Base-by-base conservation (phyloP, 2,329 filamentous ascomycete species). In the Emericellopsis atlantica region DNA sequence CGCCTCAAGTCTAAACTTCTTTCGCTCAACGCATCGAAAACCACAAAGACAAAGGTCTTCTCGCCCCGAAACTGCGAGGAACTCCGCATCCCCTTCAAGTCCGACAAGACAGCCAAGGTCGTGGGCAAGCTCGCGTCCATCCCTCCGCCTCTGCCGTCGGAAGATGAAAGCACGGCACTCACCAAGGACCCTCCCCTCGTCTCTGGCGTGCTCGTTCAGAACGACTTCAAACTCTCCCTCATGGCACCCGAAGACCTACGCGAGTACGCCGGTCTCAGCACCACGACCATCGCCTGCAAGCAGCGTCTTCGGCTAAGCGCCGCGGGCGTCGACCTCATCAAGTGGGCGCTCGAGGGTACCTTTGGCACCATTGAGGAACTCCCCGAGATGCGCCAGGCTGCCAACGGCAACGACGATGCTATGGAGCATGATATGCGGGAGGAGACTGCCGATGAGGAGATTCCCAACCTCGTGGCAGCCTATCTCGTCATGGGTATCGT, bases 201-300 rank as follows among this genome's bases (percentile, higher is more conserved):
- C 51, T 84, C 82, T 1, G 92, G 92, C 23, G 92, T 98, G 0
- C 71, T 98, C 14, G 89, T 98, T 7, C 90, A 96, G 51, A 96
- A 94, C 57, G 92, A 95, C 58, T 96, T 98, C 61, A 95, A 96
- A 59, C 77, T 98, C 55, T 93, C 85, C 0, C 70, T 98, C 29
- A 96, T 98, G 90, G 89, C 89, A 1, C 89, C 92, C 0, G 92
- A 96, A 51, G 92, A 98, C 56, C 70, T 98, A 29, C 81, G 88
- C 45, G 92, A 98, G 61, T 98, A 95, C 57, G 92, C 92, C 1
- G 92, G 92, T n/a, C 67, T 98, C 24, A 95, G 88, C 3, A 96
- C 92, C 0, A 96, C 92, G 0, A 94, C 85, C 1, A 90, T 98
- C 43, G 78, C 81, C 14, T 98, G 92, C 68, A 88, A 87, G 51